Conservation (phyloP, 768 basidiomycete genomes). For the Tubosaeta sp. region DNA sequence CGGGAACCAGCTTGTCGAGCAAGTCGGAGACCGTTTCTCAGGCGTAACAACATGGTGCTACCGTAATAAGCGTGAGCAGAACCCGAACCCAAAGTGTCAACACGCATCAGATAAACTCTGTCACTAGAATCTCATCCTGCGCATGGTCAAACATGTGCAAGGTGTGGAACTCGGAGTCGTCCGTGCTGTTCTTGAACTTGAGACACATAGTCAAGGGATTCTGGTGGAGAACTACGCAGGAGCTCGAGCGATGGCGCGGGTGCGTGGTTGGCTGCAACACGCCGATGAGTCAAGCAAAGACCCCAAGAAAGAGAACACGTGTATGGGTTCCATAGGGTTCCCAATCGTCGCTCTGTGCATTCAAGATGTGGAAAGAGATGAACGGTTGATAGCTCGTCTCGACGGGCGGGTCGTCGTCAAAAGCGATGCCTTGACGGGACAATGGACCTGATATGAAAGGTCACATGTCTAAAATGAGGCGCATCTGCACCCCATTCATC, state of each 20-base stretch:
- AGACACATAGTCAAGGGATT: slow-evolving; percentile 76
- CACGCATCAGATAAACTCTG: slow-evolving; percentile 76
- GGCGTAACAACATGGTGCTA: slow-evolving; percentile 36
- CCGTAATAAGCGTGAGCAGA: background rate
- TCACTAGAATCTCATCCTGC: slow-evolving; percentile 65
- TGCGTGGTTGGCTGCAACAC: slow-evolving; percentile 56
- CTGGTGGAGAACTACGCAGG: slow-evolving; percentile 71
- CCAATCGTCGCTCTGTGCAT: slow-evolving; percentile 48
- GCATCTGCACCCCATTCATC: no score
- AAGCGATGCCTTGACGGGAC: no score
- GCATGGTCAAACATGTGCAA: slow-evolving; percentile 69
- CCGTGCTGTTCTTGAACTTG: slow-evolving; percentile 79
- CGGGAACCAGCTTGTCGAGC: slow-evolving; percentile 30
- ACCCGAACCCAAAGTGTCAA: background rate
- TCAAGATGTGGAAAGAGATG: slow-evolving; percentile 78
- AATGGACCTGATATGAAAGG: no score
- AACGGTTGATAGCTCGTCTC: slow-evolving; percentile 85
- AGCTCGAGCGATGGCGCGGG: slow-evolving; percentile 74
- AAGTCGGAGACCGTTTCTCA: slow-evolving; percentile 39
- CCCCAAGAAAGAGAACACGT: slow-evolving; percentile 20
- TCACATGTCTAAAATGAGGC: no score
- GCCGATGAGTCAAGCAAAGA: background rate
- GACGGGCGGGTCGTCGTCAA: slow-evolving; percentile 67
- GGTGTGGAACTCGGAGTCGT: slow-evolving; percentile 46
- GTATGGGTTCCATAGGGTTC: slow-evolving; percentile 59